Evolutionary conservation across 371 early-diverging fungal genomes (phyloP).

Genomic region (Circinella umbellata): DNA sequence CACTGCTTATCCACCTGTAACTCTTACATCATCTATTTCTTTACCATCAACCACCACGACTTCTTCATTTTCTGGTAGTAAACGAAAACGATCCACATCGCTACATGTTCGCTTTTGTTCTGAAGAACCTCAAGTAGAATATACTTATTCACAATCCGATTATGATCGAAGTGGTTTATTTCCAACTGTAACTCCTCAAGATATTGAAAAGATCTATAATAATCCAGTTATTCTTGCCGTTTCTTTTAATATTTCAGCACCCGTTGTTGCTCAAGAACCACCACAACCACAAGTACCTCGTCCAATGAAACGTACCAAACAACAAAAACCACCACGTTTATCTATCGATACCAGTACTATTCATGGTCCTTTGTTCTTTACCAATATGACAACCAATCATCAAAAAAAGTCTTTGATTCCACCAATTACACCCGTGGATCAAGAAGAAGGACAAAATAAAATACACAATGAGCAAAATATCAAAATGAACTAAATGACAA

Average conservation of each 20-base stretch:
- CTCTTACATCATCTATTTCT: not conserved
- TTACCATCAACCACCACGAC: not conserved
- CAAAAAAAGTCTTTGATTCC: constrained; percentile 21
- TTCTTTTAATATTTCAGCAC: not conserved
- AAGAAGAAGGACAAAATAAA: constrained; percentile 15
- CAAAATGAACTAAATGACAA: not conserved
- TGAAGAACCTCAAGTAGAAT: constrained; percentile 35
- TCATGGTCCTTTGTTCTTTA: constrained; percentile 49
- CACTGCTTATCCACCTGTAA: constrained; percentile 2
- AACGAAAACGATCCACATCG: constrained; percentile 21
- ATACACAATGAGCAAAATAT: constrained; percentile 17
- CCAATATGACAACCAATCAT: constrained; percentile 50
- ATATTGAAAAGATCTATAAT: not conserved
- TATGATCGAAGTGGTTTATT: constrained; percentile 50
- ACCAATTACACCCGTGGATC: constrained; percentile 3
- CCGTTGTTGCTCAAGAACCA: not conserved
- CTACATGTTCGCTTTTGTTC: constrained; percentile 44
- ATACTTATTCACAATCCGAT: constrained; percentile 49
- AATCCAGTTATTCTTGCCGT: constrained; percentile 9
- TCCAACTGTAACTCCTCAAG: constrained; percentile 10
- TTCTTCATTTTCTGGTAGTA: constrained; percentile 1
- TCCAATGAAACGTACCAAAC: constrained; percentile 14
- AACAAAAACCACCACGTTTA: constrained; percentile 24
- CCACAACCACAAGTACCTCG: constrained; percentile 8
- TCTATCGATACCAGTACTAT: constrained; percentile 47